phyloP scores from a whole-genome alignment of 1,139 yeast species.

The Blastobotrys petasosporus region DNA sequence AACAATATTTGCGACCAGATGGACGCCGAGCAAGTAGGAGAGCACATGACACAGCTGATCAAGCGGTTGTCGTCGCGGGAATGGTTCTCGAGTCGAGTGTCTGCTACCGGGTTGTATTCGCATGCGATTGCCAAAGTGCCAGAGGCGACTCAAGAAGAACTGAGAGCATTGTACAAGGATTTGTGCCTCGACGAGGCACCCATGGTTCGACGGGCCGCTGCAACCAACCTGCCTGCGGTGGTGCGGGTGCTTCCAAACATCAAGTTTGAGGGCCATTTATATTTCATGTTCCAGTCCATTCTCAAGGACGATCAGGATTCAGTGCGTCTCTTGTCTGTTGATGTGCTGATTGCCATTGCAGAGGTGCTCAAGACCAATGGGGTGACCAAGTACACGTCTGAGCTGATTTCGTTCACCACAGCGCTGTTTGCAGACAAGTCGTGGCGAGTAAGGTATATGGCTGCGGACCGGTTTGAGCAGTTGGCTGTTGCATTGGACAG shows the following conservation, averaged over 20 bases:
- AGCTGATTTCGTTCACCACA: conserved; percentile 40
- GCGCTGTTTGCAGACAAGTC: conserved; percentile 80
- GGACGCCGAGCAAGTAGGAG: conserved; percentile 58
- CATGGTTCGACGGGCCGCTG: conserved; percentile 96
- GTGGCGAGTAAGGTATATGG: conserved; percentile 98
- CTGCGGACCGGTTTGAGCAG: conserved; percentile 82
- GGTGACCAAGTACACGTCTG: conserved; percentile 27
- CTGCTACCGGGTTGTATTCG: conserved; percentile 84
- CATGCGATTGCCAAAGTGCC: conserved; percentile 60
- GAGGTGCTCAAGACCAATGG: conserved; percentile 29
- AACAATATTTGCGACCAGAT: conserved; percentile 63
- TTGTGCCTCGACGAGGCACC: conserved; percentile 90
- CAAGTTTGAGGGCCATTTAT: conserved; percentile 40
- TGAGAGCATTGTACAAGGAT: conserved; percentile 61
- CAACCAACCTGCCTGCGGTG: conserved; percentile 69
- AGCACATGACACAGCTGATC: conserved; percentile 67
- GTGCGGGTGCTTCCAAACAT: conserved; percentile 50
- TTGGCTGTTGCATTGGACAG: conserved; percentile 62
- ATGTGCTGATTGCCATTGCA: conserved; percentile 60
- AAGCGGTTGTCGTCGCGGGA: conserved; percentile 77
- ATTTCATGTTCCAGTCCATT: conserved; percentile 74
- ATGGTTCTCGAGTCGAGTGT: conserved; percentile 93
- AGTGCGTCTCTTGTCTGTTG: conserved; percentile 84
- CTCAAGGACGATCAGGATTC: conserved; percentile 90
- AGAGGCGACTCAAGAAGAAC: conserved; percentile 40